These are phyloP conservation scores for Pichia kluyveri DNA, from an alignment of 805 yeast species.

Conservation along the genomic window DNA sequence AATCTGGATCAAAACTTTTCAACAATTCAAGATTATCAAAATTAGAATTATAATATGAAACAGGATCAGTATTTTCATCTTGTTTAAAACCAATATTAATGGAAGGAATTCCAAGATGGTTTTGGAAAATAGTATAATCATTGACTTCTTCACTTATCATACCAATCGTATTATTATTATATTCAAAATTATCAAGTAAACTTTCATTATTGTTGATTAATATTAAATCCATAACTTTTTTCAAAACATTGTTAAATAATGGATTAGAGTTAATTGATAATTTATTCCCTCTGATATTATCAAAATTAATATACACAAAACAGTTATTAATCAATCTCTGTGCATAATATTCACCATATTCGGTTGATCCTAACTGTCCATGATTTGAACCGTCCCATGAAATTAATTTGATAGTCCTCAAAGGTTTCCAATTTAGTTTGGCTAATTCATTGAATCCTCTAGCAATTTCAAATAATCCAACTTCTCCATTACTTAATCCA, in stretches of 20 bases:
- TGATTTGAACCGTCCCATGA: conserved; percentile 40
- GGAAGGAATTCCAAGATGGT: conserved; percentile 60
- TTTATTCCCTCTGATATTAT: conserved; percentile 44
- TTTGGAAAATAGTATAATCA: conserved; percentile 53
- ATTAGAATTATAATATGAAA: conserved; percentile 49
- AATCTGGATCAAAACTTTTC: conserved; percentile 36
- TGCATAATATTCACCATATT: conserved; percentile 42
- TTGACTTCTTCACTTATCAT: conserved; percentile 40
- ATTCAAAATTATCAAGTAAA: conserved; percentile 40
- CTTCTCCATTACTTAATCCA: conserved; percentile 42
- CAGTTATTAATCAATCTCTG: conserved; percentile 31
- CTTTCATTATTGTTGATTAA: conserved; percentile 29
- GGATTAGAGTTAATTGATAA: conserved; percentile 47
- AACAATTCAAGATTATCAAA: conserved; percentile 55
- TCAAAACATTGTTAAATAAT: conserved; percentile 37
- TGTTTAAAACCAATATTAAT: conserved; percentile 37
- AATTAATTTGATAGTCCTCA: conserved; percentile 31
- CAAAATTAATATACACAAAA: conserved; percentile 44
- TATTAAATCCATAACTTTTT: conserved; percentile 37
- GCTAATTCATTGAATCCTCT: conserved; percentile 38
- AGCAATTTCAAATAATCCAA: conserved; percentile 42
- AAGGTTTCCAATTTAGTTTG: conserved; percentile 36
- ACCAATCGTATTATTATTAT: conserved; percentile 28
- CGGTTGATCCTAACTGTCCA: conserved; percentile 48
- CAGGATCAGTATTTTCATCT: conserved; percentile 33